Conservation (phyloP, 305 asterid genomes). For the Fraxinus sp. region DNA sequence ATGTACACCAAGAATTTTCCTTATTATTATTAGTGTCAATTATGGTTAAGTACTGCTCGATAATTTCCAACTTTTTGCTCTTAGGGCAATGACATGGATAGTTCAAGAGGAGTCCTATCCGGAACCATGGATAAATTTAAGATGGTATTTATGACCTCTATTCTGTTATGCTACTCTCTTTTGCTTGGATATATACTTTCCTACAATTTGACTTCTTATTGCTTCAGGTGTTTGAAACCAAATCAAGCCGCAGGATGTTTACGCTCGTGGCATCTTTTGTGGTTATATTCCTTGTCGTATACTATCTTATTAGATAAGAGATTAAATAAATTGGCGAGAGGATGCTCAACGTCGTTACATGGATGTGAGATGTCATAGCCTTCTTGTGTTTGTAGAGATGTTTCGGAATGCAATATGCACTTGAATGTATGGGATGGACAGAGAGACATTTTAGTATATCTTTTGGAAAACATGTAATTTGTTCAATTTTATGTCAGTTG, state of each 20-base stretch:
- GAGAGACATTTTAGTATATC: not conserved
- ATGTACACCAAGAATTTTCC: too few relatives aligned
- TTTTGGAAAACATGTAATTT: not conserved
- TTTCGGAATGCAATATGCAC: not conserved
- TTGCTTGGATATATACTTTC: not conserved
- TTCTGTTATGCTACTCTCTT: not conserved
- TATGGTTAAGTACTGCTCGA: not conserved
- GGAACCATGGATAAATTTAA: conserved; percentile 98
- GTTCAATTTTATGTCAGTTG: not conserved
- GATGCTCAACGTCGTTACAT: not conserved
- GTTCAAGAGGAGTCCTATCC: conserved; percentile 84
- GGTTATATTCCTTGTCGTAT: conserved; percentile 69
- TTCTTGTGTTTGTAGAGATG: not conserved
- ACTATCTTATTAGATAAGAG: conserved; percentile 74
- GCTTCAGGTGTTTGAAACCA: conserved; percentile 79
- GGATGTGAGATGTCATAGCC: not conserved
- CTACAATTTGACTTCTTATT: not conserved
- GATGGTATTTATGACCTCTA: conserved; percentile 49
- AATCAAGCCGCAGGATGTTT: conserved; percentile 80
- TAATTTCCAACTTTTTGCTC: conserved; percentile 11
- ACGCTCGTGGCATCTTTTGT: conserved; percentile 86
- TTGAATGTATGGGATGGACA: not conserved
- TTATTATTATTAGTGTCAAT: not conserved
- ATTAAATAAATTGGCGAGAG: not conserved
- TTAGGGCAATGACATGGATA: conserved; percentile 95